Evolutionary conservation across 2,329 filamentous ascomycete species (phyloP).

Genomic region (Fusarium avenaceum): DNA sequence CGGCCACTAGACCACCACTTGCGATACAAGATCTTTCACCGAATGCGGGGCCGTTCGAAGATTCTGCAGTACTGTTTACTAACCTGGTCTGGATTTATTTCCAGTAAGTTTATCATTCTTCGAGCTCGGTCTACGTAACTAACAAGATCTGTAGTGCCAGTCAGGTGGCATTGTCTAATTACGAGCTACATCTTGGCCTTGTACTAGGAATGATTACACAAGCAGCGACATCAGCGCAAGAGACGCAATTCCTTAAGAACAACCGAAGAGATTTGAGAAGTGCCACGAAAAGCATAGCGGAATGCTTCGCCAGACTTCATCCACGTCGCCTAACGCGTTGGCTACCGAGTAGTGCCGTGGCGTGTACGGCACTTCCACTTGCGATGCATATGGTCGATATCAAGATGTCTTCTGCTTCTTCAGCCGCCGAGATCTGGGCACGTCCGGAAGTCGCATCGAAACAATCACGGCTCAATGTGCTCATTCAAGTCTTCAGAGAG

Average conservation of each 20-base stretch:
- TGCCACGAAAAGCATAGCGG: constrained; percentile 35
- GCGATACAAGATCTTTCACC: constrained; percentile 19
- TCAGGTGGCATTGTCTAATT: constrained; percentile 37
- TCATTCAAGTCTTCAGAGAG: constrained; percentile 39
- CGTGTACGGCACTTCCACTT: constrained; percentile 38
- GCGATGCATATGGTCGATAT: constrained; percentile 42
- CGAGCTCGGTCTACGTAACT: accelerated
- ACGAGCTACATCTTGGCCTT: constrained; percentile 38
- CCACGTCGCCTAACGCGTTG: constrained; percentile 27
- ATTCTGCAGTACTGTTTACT: constrained; percentile 36
- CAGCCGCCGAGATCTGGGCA: constrained; percentile 25
- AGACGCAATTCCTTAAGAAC: constrained; percentile 31
- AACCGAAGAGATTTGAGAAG: constrained; percentile 33
- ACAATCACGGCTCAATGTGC: constrained; percentile 37
- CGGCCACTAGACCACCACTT: constrained; percentile 24
- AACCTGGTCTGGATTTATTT: constrained; percentile 45
- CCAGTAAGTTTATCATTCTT: constrained; percentile 9
- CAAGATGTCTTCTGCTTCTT: constrained; percentile 33
- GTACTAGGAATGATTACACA: constrained; percentile 23
- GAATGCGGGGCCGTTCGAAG: constrained; percentile 15
- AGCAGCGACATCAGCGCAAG: background rate
- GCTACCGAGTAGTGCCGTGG: constrained; percentile 43
- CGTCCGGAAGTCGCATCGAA: constrained; percentile 27
- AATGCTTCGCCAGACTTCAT: constrained; percentile 28
- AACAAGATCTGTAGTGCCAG: constrained; percentile 13